Percentiles rank a stretch among this genome's conserved stretches.
Evolutionary conservation across 1,284 basidiomycete genomes (phyloP).

Genomic region (Golubevia pallescens): DNA sequence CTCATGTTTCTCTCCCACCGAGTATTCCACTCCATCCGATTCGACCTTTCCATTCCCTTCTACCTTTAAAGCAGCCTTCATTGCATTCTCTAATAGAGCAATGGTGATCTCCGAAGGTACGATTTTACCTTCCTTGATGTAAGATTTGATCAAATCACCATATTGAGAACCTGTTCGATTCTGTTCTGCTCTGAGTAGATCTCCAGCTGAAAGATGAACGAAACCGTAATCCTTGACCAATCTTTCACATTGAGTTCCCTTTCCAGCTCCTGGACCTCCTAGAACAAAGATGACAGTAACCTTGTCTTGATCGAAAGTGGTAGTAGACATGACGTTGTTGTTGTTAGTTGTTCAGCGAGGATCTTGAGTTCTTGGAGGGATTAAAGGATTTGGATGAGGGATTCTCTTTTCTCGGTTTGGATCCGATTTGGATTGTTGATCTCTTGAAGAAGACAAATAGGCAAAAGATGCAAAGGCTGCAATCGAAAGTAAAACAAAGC

Average conservation of each 20-base stretch:
- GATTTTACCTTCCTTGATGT: conserved; percentile 90
- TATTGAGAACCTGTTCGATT: conserved; percentile 82
- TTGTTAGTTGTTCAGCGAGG: too few species aligned
- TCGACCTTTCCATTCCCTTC: neutral
- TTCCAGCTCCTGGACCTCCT: conserved; percentile 95
- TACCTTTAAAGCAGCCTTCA: conserved; percentile 72
- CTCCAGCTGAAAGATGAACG: conserved; percentile 96
- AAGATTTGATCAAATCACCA: conserved; percentile 83
- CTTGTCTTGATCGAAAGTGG: conserved; percentile 76
- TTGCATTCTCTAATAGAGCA: conserved; percentile 92
- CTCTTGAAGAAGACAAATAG: conserved; percentile 37
- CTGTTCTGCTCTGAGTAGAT: conserved; percentile 94
- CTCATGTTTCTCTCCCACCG: conserved; percentile 32
- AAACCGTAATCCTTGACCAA: conserved; percentile 90
- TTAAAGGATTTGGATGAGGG: conserved; percentile 54
- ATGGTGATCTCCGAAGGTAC: conserved; percentile 98
- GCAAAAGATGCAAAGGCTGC: conserved; percentile 45
- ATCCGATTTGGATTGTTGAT: conserved; percentile 16
- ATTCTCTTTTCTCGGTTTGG: conserved; percentile 43
- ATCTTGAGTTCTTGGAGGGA: conserved; percentile 39
- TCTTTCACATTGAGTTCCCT: conserved; percentile 90
- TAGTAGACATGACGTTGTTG: too few species aligned
- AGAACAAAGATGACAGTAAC: conserved; percentile 93
- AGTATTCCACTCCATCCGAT: neutral
- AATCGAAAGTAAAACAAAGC: conserved; percentile 32